Percentiles rank a stretch among this genome's conserved stretches.
These are phyloP conservation scores for Phylloporus rhodoxanthus DNA, from an alignment of 768 basidiomycete species.

Conservation along the genomic window DNA sequence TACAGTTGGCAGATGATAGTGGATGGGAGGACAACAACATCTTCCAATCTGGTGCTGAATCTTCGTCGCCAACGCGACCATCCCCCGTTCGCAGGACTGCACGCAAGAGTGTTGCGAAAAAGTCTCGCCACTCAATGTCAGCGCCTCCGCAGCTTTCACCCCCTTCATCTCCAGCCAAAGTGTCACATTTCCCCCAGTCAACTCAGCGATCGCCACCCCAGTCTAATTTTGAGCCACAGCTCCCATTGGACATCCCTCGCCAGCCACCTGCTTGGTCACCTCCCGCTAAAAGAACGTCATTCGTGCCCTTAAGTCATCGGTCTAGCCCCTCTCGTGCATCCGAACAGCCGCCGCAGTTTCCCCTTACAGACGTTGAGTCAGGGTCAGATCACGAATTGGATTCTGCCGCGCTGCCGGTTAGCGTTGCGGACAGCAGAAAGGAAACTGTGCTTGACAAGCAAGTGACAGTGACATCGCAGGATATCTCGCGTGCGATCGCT, in stretches of 20 bases:
- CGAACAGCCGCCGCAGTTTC: conserved; percentile 8
- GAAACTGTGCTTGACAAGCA: conserved; percentile 19
- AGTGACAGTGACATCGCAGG: conserved; percentile 33
- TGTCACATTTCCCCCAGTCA: conserved; percentile 17
- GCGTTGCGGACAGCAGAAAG: conserved; percentile 18
- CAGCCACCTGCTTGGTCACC: conserved; percentile 22
- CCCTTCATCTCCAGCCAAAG: conserved; percentile 37
- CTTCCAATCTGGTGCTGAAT: conserved; percentile 86
- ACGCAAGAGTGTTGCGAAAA: conserved; percentile 38
- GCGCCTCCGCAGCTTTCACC: conserved; percentile 55
- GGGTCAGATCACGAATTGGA: background rate
- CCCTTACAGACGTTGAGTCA: conserved; percentile 2
- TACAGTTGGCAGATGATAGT: conserved; percentile 53
- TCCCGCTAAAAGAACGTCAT: conserved; percentile 8
- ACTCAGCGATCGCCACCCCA: conserved; percentile 43
- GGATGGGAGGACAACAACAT: conserved; percentile 91
- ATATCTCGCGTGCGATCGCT: conserved; percentile 33
- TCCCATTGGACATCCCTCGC: conserved; percentile 37
- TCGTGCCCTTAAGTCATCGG: conserved; percentile 15
- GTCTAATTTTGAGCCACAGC: conserved; percentile 49
- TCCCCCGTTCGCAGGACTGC: conserved; percentile 46
- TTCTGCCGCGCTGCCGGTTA: conserved; percentile 9
- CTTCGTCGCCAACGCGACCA: conserved; percentile 70
- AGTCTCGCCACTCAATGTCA: conserved; percentile 65
- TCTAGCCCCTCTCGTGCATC: conserved; percentile 12